Evolutionary conservation across 2,329 filamentous ascomycete species (phyloP), one percentile per base, ranked within the genome.

Genomic region (Aspergillus ochraceoroseus): DNA sequence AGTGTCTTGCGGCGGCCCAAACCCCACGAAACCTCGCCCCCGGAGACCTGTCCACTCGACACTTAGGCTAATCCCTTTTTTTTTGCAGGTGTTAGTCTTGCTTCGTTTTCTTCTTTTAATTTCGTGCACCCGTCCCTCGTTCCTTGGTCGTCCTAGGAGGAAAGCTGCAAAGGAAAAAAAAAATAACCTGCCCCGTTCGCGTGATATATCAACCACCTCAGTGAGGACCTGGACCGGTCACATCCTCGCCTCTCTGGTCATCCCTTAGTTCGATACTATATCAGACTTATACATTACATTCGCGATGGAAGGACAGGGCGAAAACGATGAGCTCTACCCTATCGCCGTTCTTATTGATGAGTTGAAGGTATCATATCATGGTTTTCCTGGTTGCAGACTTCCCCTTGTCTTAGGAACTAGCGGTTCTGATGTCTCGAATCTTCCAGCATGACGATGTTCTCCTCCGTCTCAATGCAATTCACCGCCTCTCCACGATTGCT

Each of bases 341-440:
- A 98, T 98, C 76, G 92, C 94, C 64, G 92, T 98, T 57, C 83
- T 98, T 71, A 98, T 98, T 71, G 92, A 98, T 70, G 92, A 43
- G 80, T 79, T 98, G 63, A 98, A 95, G 87, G 89, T 95, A 79
- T 60, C 69, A 33, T 43, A 31, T 22, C 41, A 25, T n/a, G n/a
- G 26, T 32, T 32, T 30, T 46, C 30, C 26, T 43, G 19, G n/a
- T 31, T 39, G 32, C 34, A 28, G 17, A 31, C 20, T 34, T 32
- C 32, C 35, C 32, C 41, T 36, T 39, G 14, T 46, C 43, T n/a
- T 50, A 52, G 42, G 56, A 27, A 29, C 36, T 23, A 36, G 38
- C 31, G n/a, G 18, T 43, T 28, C 44, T 51, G 46, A 49, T 34
- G 12, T 20, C 29, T 32, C 18, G 45, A 33, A 37, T 47, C 37